phyloP scores from a whole-genome alignment of 2,329 filamentous ascomycete species.

The Hymenoscyphus repandus region DNA sequence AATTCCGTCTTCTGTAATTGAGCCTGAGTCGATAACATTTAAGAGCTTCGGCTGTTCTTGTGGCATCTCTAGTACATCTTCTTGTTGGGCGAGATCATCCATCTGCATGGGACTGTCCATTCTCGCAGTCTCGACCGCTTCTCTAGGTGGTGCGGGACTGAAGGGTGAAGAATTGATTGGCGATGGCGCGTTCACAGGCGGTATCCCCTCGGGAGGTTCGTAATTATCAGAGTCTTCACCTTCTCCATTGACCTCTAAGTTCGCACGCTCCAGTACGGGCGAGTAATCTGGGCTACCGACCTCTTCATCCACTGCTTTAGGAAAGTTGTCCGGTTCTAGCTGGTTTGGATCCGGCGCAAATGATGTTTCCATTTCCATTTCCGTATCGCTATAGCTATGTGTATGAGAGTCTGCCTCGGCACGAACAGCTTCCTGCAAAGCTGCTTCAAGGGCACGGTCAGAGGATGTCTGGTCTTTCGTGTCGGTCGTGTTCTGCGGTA shows the following conservation, averaged over 20 bases:
- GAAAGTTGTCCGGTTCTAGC: constrained; percentile 6
- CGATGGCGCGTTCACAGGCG: constrained; percentile 17
- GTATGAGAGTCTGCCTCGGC: constrained; percentile 25
- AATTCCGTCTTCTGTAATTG: too few species aligned
- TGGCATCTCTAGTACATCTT: background rate
- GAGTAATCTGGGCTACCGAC: constrained; percentile 22
- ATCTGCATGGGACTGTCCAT: constrained; percentile 24
- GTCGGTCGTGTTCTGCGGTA: background rate
- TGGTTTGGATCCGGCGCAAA: constrained; percentile 18
- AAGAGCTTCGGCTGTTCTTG: background rate
- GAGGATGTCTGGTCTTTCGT: background rate
- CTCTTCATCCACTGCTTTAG: constrained; percentile 12
- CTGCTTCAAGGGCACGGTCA: constrained; percentile 25
- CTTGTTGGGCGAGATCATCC: constrained; percentile 17
- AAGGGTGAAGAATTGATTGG: constrained; percentile 35
- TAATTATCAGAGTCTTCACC: constrained; percentile 44
- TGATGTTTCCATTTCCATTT: constrained; percentile 25
- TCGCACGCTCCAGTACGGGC: constrained; percentile 17
- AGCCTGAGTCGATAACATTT: too few species aligned
- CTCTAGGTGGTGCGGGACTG: constrained; percentile 35
- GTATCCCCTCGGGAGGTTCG: constrained; percentile 45
- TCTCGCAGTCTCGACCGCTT: constrained; percentile 22
- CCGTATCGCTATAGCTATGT: constrained; percentile 12
- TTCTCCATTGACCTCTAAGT: constrained; percentile 2
- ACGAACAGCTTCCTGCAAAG: constrained; percentile 25